Evolutionary conservation across 1,284 basidiomycete genomes (phyloP).

Genomic region (Cutaneotrichosporon spelunceum): DNA sequence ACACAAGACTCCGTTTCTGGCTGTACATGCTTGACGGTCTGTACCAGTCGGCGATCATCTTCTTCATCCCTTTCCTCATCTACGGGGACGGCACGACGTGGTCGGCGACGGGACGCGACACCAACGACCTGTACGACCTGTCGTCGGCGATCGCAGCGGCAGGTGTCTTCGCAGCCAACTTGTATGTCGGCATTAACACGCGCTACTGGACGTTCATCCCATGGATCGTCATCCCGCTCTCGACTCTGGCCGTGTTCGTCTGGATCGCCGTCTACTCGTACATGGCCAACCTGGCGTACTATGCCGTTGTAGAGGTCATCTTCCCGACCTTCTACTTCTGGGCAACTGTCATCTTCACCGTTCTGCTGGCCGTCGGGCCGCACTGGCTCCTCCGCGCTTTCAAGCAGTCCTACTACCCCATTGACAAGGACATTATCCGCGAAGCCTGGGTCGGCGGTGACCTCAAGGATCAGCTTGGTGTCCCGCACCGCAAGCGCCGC

Average conservation of each 20-base stretch:
- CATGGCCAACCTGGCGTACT: slow-evolving; percentile 66
- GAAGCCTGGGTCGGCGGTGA: slow-evolving; percentile 83
- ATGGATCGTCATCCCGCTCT: slow-evolving; percentile 73
- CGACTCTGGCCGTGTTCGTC: slow-evolving; percentile 70
- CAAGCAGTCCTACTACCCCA: slow-evolving; percentile 36
- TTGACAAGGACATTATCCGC: slow-evolving; percentile 68
- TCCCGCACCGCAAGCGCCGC: slow-evolving; percentile 49
- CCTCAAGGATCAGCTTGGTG: slow-evolving; percentile 75
- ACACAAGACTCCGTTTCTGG: slow-evolving; percentile 90
- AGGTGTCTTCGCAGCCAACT: slow-evolving; percentile 82
- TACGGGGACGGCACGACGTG: slow-evolving; percentile 62
- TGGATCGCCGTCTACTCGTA: slow-evolving; percentile 86
- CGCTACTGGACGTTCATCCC: slow-evolving; percentile 87
- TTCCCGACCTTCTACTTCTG: slow-evolving; percentile 79
- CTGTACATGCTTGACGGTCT: slow-evolving; percentile 89
- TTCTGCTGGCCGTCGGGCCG: slow-evolving; percentile 66
- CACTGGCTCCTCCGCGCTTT: slow-evolving; percentile 34
- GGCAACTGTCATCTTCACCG: slow-evolving; percentile 68
- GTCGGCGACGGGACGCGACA: slow-evolving; percentile 70
- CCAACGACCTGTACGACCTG: slow-evolving; percentile 78
- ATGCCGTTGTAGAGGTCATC: slow-evolving; percentile 67
- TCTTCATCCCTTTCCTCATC: slow-evolving; percentile 80
- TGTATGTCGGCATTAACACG: slow-evolving; percentile 82
- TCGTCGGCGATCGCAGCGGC: slow-evolving; percentile 88
- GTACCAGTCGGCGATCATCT: slow-evolving; percentile 86